These are phyloP conservation scores for Gracilaria domingensis DNA, from an alignment of 23 red algal genomes.

Conservation along the genomic window DNA sequence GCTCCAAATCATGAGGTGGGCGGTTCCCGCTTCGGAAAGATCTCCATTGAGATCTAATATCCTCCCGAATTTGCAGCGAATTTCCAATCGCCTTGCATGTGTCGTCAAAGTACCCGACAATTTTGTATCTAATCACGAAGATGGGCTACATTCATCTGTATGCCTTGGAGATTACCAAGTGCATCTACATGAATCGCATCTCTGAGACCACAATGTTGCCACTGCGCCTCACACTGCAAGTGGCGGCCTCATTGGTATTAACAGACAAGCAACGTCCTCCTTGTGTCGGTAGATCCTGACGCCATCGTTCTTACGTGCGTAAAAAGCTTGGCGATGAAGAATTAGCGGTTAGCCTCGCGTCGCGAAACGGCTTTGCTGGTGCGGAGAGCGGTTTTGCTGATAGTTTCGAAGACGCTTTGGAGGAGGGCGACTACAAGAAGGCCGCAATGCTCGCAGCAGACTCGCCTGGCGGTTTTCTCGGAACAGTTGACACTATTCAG, in stretches of 20 bases:
- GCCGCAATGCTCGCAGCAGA: conserved; percentile 89
- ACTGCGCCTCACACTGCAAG: conserved; percentile 57
- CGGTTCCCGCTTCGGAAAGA: conserved; percentile 80
- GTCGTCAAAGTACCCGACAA: conserved; percentile 70
- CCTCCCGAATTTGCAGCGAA: conserved; percentile 76
- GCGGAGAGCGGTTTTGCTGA: conserved; percentile 86
- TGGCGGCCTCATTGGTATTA: conserved; percentile 89
- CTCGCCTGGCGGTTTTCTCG: conserved; percentile 84
- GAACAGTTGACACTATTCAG: conserved; percentile 77
- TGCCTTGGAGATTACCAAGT: conserved; percentile 81
- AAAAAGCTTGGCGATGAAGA: conserved; percentile 78
- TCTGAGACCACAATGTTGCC: conserved; percentile 78
- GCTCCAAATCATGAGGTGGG: conserved; percentile 90
- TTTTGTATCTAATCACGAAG: conserved; percentile 87
- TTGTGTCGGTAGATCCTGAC: conserved; percentile 68
- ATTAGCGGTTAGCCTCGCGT: conserved; percentile 81
- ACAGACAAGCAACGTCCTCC: conserved; percentile 85
- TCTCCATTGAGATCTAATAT: conserved; percentile 87
- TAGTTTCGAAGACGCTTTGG: conserved; percentile 87
- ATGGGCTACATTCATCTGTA: conserved; percentile 95
- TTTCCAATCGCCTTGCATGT: conserved; percentile 86
- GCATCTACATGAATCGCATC: conserved; percentile 97
- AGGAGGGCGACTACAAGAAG: conserved; percentile 78
- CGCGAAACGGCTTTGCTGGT: conserved; percentile 87
- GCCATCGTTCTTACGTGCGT: conserved; percentile 86